phyloP scores from a whole-genome alignment of 345 rosid genomes.

The Isatis tinctoria region DNA sequence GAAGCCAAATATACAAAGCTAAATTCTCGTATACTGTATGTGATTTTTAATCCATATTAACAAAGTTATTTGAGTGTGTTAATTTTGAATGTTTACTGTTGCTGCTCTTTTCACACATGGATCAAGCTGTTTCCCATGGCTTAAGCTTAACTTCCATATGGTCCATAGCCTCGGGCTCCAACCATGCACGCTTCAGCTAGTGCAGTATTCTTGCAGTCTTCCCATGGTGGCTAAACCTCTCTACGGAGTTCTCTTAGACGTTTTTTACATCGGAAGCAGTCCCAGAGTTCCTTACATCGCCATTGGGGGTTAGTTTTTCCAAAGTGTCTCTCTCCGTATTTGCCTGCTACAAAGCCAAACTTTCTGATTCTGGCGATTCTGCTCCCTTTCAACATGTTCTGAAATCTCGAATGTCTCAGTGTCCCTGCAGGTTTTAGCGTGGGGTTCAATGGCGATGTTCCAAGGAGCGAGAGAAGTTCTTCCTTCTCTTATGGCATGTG shows the following conservation, averaged over 20 bases:
- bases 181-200: slow-evolving; percentile 80
- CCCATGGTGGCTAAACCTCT: slow-evolving; percentile 95
- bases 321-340: not conserved
- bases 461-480: slow-evolving; percentile 58
- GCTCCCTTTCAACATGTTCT: not conserved
- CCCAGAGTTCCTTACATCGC: slow-evolving; percentile 80
- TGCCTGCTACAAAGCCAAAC: not conserved
- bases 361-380: not conserved
- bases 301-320: slow-evolving; percentile 65
- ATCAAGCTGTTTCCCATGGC: slow-evolving; percentile 90
- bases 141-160: slow-evolving; percentile 86
- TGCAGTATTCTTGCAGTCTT: slow-evolving; percentile 70
- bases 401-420: slow-evolving; percentile 41
- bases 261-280: slow-evolving; percentile 57
- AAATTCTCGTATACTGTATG: no score
- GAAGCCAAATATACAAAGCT: no score
- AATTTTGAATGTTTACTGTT: no score
- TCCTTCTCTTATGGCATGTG: slow-evolving; percentile 59
- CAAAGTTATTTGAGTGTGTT: no score
- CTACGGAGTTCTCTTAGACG: slow-evolving; percentile 80
- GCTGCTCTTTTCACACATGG: no score
- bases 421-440: slow-evolving; percentile 68
- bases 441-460: slow-evolving; percentile 71
- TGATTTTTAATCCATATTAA: no score
- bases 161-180: slow-evolving; percentile 59